phyloP scores from a whole-genome alignment of 371 early-diverging fungal species.

The Syncephalis plumigaleata region DNA sequence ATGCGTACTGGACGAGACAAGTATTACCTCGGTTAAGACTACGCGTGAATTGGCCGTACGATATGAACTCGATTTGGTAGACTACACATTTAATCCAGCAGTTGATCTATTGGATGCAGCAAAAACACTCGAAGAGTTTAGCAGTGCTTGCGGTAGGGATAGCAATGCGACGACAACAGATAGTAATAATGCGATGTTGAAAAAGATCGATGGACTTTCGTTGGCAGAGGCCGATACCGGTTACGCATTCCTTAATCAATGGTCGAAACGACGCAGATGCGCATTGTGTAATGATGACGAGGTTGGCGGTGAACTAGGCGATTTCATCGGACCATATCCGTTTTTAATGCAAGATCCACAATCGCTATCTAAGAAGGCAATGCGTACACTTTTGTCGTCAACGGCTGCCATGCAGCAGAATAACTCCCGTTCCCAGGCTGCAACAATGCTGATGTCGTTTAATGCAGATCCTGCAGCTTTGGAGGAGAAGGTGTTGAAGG shows the following conservation, averaged over 20 bases:
- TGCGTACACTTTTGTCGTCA: too few relatives aligned
- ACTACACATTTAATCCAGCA: slow-evolving; percentile 11
- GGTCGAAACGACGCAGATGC: slow-evolving; percentile 38
- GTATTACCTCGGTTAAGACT: slow-evolving; percentile 23
- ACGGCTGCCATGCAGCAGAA: too few relatives aligned
- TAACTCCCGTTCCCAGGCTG: too few relatives aligned
- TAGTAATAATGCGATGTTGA: too few relatives aligned
- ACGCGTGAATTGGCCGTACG: slow-evolving; percentile 37
- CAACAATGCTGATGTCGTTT: too few relatives aligned
- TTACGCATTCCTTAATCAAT: slow-evolving; percentile 23
- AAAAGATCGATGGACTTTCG: too few relatives aligned
- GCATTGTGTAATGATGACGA: slow-evolving; percentile 61
- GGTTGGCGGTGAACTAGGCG: slow-evolving; percentile 22
- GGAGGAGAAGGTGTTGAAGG: too few relatives aligned
- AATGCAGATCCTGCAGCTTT: too few relatives aligned
- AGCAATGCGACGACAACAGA: too few relatives aligned
- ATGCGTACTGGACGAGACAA: slow-evolving; percentile 30
- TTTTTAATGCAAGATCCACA: slow-evolving; percentile 10
- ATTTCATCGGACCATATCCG: slow-evolving; percentile 42
- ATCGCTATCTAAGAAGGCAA: slow-evolving; percentile 9
- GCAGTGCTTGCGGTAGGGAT: slow-evolving; percentile 3
- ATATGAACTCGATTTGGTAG: slow-evolving; percentile 41
- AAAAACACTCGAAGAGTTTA: slow-evolving; percentile 8
- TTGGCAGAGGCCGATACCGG: slow-evolving; percentile 18
- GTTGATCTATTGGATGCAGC: slow-evolving; percentile 1